A percentile compares a stretch with the other conserved stretches of the same genome.
Conservation (phyloP, 805 yeast species). For the Saturnispora zaruensis region DNA sequence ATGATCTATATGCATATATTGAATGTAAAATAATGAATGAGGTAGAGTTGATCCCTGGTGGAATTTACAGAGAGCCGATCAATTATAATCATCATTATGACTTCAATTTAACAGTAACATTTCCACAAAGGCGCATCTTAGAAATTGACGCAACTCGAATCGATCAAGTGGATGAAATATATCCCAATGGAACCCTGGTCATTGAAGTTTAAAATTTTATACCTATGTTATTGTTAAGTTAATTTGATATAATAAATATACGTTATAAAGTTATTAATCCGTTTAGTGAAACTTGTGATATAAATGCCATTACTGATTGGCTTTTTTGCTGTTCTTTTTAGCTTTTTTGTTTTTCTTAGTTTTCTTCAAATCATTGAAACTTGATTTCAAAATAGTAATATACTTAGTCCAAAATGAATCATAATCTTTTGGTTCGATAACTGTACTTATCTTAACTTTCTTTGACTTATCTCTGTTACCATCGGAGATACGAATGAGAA, state of each 20-base stretch:
- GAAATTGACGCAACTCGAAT: slow-evolving; percentile 27
- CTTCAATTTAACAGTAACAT: slow-evolving; percentile 46
- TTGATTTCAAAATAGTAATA: slow-evolving; percentile 56
- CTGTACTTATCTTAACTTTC: slow-evolving; percentile 61
- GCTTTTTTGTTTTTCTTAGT: slow-evolving; percentile 66
- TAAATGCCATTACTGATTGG: background rate
- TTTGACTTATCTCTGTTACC: slow-evolving; percentile 42
- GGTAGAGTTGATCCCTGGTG: slow-evolving; percentile 27
- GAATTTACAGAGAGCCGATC: slow-evolving; percentile 16
- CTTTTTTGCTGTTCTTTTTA: slow-evolving; percentile 12
- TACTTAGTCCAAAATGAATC: slow-evolving; percentile 75
- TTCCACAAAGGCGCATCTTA: slow-evolving; percentile 43
- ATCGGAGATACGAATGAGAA: slow-evolving; percentile 61
- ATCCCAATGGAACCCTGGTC: slow-evolving; percentile 53
- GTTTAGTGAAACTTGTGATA: background rate
- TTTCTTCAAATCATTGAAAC: slow-evolving; percentile 69
- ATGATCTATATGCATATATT: slow-evolving; percentile 63
- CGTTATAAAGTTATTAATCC: background rate
- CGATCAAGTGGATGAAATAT: slow-evolving; percentile 38
- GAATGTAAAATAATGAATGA: slow-evolving; percentile 36
- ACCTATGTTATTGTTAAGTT: background rate
- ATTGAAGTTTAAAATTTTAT: background rate
- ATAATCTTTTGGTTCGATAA: slow-evolving; percentile 52
- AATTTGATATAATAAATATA: background rate
- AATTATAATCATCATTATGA: slow-evolving; percentile 38